Conservation (phyloP, 2,329 filamentous ascomycete species). For the Harringtonia lauricola region DNA sequence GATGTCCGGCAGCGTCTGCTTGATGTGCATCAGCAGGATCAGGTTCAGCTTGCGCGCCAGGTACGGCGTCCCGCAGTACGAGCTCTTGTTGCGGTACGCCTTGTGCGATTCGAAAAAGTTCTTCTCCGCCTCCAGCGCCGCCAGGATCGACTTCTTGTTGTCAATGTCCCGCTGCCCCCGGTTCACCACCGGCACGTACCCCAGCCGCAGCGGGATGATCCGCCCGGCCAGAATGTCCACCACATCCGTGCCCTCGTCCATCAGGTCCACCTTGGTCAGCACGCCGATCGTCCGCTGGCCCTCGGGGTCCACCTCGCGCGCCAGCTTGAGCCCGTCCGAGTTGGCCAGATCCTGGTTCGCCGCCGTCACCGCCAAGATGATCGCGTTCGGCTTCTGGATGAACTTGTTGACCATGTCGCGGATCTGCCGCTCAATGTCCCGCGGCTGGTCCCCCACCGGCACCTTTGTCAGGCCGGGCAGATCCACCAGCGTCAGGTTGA, state of each 20-base stretch:
- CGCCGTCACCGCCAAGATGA: slow-evolving; percentile 90
- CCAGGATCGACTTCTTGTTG: slow-evolving; percentile 89
- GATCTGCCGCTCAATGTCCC: slow-evolving; percentile 98
- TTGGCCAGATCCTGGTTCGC: slow-evolving; percentile 98
- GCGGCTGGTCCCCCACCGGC: slow-evolving; percentile 92
- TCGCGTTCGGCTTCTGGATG: slow-evolving; percentile 97
- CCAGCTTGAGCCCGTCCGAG: slow-evolving; percentile 92
- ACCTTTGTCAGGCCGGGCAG: slow-evolving; percentile 94
- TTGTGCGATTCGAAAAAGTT: slow-evolving; percentile 98
- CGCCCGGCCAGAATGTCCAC: slow-evolving; percentile 94
- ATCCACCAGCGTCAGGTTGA: slow-evolving; percentile 94
- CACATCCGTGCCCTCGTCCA: slow-evolving; percentile 98
- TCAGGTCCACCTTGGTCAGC: slow-evolving; percentile 90
- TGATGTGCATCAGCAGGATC: slow-evolving; percentile 99
- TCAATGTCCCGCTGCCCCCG: slow-evolving; percentile 96
- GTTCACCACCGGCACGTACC: slow-evolving; percentile 94
- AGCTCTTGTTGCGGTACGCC: slow-evolving; percentile 95
- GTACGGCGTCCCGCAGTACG: slow-evolving; percentile 97
- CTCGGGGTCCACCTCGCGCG: slow-evolving; percentile 90
- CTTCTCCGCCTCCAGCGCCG: slow-evolving; percentile 86
- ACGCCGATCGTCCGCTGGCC: slow-evolving; percentile 93
- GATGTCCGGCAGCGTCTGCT: slow-evolving; percentile 97
- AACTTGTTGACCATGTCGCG: slow-evolving; percentile 94
- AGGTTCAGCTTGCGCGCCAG: slow-evolving; percentile 93
- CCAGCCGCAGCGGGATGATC: slow-evolving; percentile 88